These are phyloP conservation scores for Pisolithus thermaeus DNA, from an alignment of 1,284 basidiomycete genomes.

Conservation along the genomic window DNA sequence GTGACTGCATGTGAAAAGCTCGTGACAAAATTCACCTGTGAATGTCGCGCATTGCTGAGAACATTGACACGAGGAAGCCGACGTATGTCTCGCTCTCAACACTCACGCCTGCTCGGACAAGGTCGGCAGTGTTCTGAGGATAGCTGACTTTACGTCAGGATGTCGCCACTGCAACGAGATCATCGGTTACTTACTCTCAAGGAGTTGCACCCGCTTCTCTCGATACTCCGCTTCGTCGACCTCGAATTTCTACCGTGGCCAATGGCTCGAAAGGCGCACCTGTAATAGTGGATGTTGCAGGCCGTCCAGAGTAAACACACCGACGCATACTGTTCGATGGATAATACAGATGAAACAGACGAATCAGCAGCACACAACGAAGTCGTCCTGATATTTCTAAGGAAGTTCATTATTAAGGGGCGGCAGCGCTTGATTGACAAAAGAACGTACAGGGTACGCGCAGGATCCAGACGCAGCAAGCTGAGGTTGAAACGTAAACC, in stretches of 20 bases:
- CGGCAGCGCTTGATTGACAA: not conserved
- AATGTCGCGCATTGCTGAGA: conserved; percentile 28
- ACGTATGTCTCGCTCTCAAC: conserved; percentile 23
- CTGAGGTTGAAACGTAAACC: conserved; percentile 67
- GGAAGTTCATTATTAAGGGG: not conserved
- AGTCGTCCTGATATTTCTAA: conserved; percentile 48
- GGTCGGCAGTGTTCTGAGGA: conserved; percentile 22
- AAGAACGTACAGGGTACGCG: conserved; percentile 51
- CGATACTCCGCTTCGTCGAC: conserved; percentile 14
- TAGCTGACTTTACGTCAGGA: conserved; percentile 10
- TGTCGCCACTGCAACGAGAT: not conserved
- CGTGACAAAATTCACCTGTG: conserved; percentile 4
- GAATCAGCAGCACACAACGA: conserved; percentile 54
- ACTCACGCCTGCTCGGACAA: conserved; percentile 16
- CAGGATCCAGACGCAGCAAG: conserved; percentile 60
- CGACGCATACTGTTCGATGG: conserved; percentile 56
- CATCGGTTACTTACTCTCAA: conserved; percentile 21
- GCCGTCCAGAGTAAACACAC: conserved; percentile 48
- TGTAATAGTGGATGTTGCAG: conserved; percentile 47
- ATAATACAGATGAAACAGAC: conserved; percentile 45
- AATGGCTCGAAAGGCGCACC: conserved; percentile 22
- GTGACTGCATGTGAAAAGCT: too few relatives aligned
- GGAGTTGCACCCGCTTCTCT: conserved; percentile 16
- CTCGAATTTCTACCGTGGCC: conserved; percentile 20
- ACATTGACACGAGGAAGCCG: conserved; percentile 25